Percentiles rank a stretch among this genome's conserved stretches.
Conservation (phyloP, 352 stramenopile species). For the Phytophthora boehmeriae region DNA sequence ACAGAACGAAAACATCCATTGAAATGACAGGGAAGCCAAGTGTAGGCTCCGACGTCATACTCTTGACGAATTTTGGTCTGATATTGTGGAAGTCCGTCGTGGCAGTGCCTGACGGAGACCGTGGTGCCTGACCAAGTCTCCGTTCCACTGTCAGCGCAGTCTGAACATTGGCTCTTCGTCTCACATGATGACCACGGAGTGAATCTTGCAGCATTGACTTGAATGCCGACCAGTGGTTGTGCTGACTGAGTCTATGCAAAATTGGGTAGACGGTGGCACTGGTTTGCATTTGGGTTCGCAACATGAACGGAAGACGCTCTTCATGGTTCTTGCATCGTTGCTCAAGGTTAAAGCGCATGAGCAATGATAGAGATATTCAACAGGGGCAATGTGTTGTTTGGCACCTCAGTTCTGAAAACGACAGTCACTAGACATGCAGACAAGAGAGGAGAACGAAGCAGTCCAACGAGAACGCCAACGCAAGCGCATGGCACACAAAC, state of each 20-base stretch:
- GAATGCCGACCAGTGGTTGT: constrained; percentile 1
- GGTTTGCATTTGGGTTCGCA: constrained; percentile 1
- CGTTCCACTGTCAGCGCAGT: constrained; percentile 1
- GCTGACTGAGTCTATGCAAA: constrained; percentile 1
- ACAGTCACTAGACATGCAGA: constrained; percentile 10
- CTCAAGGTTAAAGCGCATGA: too few relatives aligned
- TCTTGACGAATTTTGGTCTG: background rate
- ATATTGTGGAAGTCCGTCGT: background rate
- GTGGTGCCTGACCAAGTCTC: background rate
- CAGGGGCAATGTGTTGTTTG: too few relatives aligned
- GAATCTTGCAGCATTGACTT: constrained; percentile 5
- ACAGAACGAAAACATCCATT: background rate
- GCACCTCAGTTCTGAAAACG: constrained; percentile 10
- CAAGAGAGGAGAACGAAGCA: constrained; percentile 9
- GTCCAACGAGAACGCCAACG: constrained; percentile 17
- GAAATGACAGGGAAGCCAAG: background rate
- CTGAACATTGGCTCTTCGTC: background rate
- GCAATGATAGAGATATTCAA: too few relatives aligned
- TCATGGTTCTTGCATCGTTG: background rate
- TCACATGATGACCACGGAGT: background rate
- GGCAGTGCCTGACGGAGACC: background rate
- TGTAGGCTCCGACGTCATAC: background rate
- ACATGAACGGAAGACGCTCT: background rate
- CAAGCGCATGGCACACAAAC: constrained; percentile 20
- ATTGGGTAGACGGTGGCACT: background rate